These are phyloP conservation scores for Neobulgaria alba DNA, from an alignment of 2,329 filamentous ascomycete genomes.

Conservation along the genomic window DNA sequence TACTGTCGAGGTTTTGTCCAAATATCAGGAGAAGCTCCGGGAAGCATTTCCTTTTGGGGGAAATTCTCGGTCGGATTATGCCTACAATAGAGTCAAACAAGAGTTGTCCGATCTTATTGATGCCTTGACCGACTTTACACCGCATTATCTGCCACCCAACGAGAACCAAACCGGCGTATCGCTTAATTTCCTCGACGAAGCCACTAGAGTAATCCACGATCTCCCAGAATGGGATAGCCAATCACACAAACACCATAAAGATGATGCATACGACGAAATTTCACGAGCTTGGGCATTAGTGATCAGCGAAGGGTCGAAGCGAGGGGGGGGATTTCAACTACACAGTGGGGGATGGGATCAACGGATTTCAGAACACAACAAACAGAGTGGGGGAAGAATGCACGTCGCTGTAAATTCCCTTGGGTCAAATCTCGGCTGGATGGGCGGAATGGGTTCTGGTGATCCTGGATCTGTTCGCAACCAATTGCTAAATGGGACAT, in stretches of 20 bases:
- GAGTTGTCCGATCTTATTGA: constrained; percentile 74
- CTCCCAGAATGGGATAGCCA: constrained; percentile 87
- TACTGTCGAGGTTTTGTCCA: constrained; percentile 69
- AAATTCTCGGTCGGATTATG: constrained; percentile 79
- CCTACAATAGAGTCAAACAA: constrained; percentile 86
- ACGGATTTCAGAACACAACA: constrained; percentile 77
- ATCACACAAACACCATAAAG: constrained; percentile 84
- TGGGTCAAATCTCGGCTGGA: constrained; percentile 68
- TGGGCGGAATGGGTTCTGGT: constrained; percentile 37
- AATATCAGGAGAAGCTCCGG: constrained; percentile 72
- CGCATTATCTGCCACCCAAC: constrained; percentile 87
- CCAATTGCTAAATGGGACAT: constrained; percentile 53
- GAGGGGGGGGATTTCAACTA: constrained; percentile 80
- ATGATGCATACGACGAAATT: constrained; percentile 94
- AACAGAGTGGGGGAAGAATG: constrained; percentile 74
- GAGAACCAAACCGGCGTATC: constrained; percentile 79
- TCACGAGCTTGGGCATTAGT: constrained; percentile 88
- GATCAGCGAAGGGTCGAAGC: constrained; percentile 82
- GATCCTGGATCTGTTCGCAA: constrained; percentile 51
- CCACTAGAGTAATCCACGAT: constrained; percentile 81
- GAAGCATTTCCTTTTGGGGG: constrained; percentile 79
- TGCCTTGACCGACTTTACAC: constrained; percentile 86
- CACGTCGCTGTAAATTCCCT: constrained; percentile 73
- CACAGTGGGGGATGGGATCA: constrained; percentile 92
- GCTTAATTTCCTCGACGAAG: constrained; percentile 79